These are phyloP conservation scores for Annona squamosa DNA, from an alignment of 164 flowering plant species.

Conservation along the genomic window DNA sequence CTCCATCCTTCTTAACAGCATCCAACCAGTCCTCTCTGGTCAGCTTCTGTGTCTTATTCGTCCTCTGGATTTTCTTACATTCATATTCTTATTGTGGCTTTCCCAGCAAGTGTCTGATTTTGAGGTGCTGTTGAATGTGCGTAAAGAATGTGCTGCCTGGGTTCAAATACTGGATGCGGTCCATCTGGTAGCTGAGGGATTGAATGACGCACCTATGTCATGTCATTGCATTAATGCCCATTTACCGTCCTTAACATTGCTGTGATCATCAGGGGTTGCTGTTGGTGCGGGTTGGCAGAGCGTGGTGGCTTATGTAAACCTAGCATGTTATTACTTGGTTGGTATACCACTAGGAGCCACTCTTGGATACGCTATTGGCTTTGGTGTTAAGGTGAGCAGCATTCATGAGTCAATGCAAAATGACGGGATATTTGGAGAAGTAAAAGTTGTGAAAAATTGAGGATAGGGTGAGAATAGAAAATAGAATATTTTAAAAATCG, in stretches of 20 bases:
- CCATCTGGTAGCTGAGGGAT: neutral
- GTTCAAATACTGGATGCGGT: neutral
- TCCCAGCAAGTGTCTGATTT: no score
- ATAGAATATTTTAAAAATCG: no score
- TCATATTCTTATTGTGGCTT: no score
- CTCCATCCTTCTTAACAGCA: slow-evolving; percentile 30
- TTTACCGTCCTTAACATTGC: neutral
- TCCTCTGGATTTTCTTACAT: neutral
- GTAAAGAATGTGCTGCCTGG: no score
- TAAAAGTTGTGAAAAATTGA: no score
- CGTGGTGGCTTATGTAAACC: slow-evolving; percentile 34
- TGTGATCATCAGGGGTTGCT: slow-evolving; percentile 29
- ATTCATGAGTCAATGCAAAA: no score
- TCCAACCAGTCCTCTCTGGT: slow-evolving; percentile 42
- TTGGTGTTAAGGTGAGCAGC: slow-evolving; percentile 29
- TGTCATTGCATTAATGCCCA: neutral
- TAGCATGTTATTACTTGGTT: slow-evolving; percentile 36
- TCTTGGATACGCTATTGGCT: slow-evolving; percentile 34
- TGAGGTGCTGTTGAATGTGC: no score
- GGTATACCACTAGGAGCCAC: slow-evolving; percentile 40
- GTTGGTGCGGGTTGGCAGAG: slow-evolving; percentile 43
- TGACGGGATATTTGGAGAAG: no score
- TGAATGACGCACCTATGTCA: neutral
- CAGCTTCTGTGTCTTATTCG: neutral
- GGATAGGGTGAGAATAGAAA: no score